Evolutionary conservation across 305 asterid genomes (phyloP).

Genomic region (Fraxinus nigra): DNA sequence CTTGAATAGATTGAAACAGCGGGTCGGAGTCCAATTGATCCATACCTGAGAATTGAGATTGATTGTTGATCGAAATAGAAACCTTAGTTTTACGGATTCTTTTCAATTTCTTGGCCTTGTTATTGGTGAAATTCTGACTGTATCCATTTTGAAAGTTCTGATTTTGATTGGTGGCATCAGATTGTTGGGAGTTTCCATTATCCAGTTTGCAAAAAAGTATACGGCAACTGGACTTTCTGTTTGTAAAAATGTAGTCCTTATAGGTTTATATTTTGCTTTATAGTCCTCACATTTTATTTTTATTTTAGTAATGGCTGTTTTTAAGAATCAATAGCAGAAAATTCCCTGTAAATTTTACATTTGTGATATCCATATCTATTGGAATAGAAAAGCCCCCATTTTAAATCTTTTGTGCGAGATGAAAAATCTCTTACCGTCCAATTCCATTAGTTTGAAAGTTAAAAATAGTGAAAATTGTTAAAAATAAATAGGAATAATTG

Average conservation of each 20-base stretch:
- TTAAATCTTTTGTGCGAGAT: too few species aligned
- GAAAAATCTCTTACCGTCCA: too few species aligned
- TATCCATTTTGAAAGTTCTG: neutral
- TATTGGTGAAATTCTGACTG: neutral
- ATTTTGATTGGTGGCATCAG: neutral
- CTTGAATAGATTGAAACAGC: conserved; percentile 41
- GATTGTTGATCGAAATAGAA: conserved; percentile 5
- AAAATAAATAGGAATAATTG: too few species aligned
- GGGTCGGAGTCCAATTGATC: conserved; percentile 52
- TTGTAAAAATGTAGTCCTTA: neutral
- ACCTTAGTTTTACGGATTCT: neutral
- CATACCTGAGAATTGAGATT: conserved; percentile 26
- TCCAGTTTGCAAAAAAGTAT: neutral
- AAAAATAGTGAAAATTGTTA: too few species aligned
- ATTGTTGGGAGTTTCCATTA: neutral
- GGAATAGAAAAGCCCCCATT: too few species aligned
- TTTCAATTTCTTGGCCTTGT: neutral
- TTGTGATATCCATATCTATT: too few species aligned
- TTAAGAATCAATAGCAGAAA: too few species aligned
- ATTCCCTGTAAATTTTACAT: too few species aligned
- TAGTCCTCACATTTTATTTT: neutral
- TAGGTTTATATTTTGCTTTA: neutral
- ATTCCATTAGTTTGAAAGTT: too few species aligned
- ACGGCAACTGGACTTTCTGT: neutral
- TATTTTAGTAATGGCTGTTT: neutral